Base-by-base conservation (phyloP, 202 grass and related monocot species). In the Setaria viridis region DNA sequence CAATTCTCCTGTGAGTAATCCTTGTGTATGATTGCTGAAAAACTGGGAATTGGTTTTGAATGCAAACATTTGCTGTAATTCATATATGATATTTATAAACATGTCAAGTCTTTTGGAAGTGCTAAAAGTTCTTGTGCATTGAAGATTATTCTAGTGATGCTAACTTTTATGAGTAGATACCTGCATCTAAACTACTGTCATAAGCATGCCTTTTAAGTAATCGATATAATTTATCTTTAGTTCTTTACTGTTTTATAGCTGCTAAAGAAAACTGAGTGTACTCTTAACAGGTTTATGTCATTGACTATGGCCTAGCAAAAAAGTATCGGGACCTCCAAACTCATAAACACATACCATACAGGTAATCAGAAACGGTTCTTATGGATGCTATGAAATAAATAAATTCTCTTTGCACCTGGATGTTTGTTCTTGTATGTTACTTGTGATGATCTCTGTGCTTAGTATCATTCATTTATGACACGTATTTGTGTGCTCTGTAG, bases 241-340 rank as follows among this genome's bases (percentile, higher is more conserved):
- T 75, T 85, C 32, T 76, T 80, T 71, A 76, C 13, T 75, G 16
- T 72, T 20, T 64, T 3, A 12, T 64, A 65, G 29, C 37, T 88
- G 56, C 43, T 79, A 76, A 87, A 30, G 29, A 42, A 87, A 74
- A 55, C 19, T 62, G 46, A 95, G 35, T 65, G 72, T 35, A 35
- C 16, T 71, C 57, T 67, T 83, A 62, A 75, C 81, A 94, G 87
- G 94, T 97, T 57, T 97, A 84, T 86, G 85, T 97, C 58, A 97
- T 97, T 82, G 94, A 97, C 56, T 97, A 97, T 91, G 94, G 94
- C 70, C 92, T 97, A 66, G 88, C 94, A 3, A 97, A 97, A 84
- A 97, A 97, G 87, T 97, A 94, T 75, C 90, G 94, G 21, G 90
- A 97, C 75, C 92, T 97, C 54, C 94, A 97, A 84, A 97, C 94